phyloP scores from a whole-genome alignment of 345 rosid species.

The Syzygium aromaticum region DNA sequence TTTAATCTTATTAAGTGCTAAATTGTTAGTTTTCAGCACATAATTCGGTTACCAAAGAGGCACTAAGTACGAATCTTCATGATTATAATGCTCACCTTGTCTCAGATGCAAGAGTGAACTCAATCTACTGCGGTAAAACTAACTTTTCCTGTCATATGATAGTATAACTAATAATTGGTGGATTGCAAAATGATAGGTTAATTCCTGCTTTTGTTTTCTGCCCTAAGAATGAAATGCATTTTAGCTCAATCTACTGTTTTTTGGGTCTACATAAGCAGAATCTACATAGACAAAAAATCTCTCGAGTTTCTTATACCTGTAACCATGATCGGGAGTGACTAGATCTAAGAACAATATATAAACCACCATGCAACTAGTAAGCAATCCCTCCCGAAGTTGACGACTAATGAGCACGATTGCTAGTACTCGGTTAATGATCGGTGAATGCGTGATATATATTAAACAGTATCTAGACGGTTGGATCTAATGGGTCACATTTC shows the following conservation, averaged over 20 bases:
- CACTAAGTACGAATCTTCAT: too few species aligned
- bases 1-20: not conserved
- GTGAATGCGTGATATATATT: not conserved
- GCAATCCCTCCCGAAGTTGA: not conserved
- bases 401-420: not conserved
- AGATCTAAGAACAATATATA: not conserved
- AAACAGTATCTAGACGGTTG: not conserved
- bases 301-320: not conserved
- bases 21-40: not conserved
- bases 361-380: not conserved
- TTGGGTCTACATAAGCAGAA: not conserved
- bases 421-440: too few species aligned
- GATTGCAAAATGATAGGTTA: not conserved
- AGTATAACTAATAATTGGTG: too few species aligned
- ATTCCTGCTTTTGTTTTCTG: not conserved
- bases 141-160: too few species aligned
- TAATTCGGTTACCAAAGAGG: too few species aligned
- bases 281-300: not conserved
- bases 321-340: not conserved
- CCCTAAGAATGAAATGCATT: not conserved
- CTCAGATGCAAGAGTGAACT: too few species aligned
- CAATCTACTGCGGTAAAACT: too few species aligned
- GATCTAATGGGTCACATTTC: not conserved
- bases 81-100: too few species aligned
- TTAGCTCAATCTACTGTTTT: not conserved